Evolutionary conservation across 345 rosid genomes (phyloP), one percentile per base, ranked within the genome.

Genomic region (Melastoma malabathricum): DNA sequence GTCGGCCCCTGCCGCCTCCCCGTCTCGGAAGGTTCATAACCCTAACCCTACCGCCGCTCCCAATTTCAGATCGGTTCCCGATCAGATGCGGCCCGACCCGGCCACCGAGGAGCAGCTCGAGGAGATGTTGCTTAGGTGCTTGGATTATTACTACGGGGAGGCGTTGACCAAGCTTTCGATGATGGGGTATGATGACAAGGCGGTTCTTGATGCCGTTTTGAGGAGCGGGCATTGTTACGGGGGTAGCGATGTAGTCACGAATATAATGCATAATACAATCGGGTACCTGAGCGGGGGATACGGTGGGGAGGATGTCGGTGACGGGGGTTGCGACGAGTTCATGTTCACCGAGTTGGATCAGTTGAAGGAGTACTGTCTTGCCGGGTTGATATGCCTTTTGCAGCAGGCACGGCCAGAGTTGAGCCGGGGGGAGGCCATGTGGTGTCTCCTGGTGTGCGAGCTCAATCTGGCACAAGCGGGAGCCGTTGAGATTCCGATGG

Each of bases 381-480:
- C 84, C 1, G 84, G 79, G 47, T 78, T 86, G 96, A 68, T 90
- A 51, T 87, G 84, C 72, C 70, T 90, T 81, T 61, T 90, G 83
- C 94, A 82, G 54, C 83, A 90, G 66, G 79, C 80, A 50, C 79
- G 74, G 57, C 89, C 97, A 10, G 76, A 69, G 61, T 51, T 84
- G 74, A 86, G 82, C 59, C 80, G 76, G 76, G 94, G 94, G 48
- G 92, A 84, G 72, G 98, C 98, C 7, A 78, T 90, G 98, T 86
- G 94, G 96, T 86, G 94, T 70, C 81, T 86, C 72, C 62, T 90
- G 22, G 74, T 80, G 83, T 75, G 86, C 62, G 86, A 86, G 63
- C 96, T 90, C 49, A 81, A 90, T 71, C 83, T 90, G 13, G 89
- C 83, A 49, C 76, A 72, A 49, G 97, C 97, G 10, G 75, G 79